These are phyloP conservation scores for Oropetium thomaeum DNA, from an alignment of 176 grass and related monocot genomes.

Conservation along the genomic window DNA sequence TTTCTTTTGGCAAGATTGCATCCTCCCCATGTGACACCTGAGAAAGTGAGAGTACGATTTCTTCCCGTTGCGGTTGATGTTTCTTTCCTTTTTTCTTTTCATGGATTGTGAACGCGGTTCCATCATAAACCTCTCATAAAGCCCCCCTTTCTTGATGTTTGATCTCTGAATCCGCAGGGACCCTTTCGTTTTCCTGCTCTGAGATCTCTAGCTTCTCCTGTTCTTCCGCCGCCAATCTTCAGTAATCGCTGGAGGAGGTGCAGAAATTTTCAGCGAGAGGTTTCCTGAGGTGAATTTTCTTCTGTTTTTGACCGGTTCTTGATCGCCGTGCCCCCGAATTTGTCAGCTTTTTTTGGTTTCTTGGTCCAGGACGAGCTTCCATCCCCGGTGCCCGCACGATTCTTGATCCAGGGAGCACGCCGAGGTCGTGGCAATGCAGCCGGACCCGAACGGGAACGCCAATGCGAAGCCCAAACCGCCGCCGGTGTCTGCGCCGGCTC, in stretches of 20 bases:
- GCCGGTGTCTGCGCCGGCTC: conserved; percentile 19
- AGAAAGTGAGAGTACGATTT: conserved; percentile 48
- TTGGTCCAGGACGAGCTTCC: conserved; percentile 13
- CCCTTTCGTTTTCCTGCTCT: not conserved
- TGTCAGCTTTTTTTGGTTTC: conserved; percentile 22
- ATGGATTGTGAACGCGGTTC: not conserved
- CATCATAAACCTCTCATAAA: conserved; percentile 53
- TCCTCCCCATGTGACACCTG: conserved; percentile 44
- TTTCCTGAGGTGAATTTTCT: conserved; percentile 20
- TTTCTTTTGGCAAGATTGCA: conserved; percentile 30
- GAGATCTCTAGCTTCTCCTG: conserved; percentile 27
- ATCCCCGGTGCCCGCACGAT: not conserved
- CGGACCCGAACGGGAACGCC: conserved; percentile 35
- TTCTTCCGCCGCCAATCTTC: conserved; percentile 18
- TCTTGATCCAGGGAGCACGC: conserved; percentile 32
- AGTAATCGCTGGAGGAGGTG: conserved; percentile 2
- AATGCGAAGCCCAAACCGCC: conserved; percentile 37
- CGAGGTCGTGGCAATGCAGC: conserved; percentile 44
- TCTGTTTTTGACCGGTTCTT: conserved; percentile 34
- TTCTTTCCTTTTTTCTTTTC: not conserved
- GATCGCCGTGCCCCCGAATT: conserved; percentile 4
- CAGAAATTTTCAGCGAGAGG: not conserved
- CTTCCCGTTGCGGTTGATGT: not conserved
- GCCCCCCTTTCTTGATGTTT: not conserved
- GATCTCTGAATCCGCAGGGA: conserved; percentile 24